These are phyloP conservation scores for Pythium rishiriense DNA, from an alignment of 352 stramenopile species.

Conservation along the genomic window DNA sequence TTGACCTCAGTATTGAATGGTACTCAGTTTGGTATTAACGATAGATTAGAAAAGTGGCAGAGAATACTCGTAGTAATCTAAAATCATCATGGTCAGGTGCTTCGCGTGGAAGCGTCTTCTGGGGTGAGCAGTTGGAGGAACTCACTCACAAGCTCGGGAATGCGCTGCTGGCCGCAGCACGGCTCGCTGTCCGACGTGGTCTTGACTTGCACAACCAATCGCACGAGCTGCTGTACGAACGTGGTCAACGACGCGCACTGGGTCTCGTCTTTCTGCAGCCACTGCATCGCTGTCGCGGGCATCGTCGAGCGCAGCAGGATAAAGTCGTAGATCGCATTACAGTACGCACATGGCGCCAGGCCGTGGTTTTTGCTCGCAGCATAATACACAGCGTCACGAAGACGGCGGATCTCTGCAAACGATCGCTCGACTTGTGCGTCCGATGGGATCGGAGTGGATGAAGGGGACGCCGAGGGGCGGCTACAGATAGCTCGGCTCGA, in stretches of 20 bases:
- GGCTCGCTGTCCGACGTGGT: not conserved
- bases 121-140: constrained; percentile 7
- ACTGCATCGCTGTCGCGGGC: constrained; percentile 4
- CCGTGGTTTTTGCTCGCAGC: constrained; percentile 19
- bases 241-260: constrained; percentile 10
- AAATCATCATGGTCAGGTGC: not conserved
- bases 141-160: constrained; percentile 11
- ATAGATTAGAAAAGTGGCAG: not conserved
- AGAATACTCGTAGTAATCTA: not conserved
- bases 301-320: constrained; percentile 11
- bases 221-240: constrained; percentile 21
- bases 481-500: constrained; percentile 5
- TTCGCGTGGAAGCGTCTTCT: not conserved
- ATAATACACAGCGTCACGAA: constrained; percentile 26
- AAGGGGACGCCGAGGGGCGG: not conserved
- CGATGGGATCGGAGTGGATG: not conserved
- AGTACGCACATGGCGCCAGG: constrained; percentile 17
- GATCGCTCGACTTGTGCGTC: constrained; percentile 5
- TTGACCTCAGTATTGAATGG: too few species aligned
- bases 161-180: constrained; percentile 8
- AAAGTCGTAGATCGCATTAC: constrained; percentile 15
- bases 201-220: constrained; percentile 21
- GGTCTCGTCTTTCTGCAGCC: constrained; percentile 5
- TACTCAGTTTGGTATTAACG: too few species aligned
- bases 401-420: constrained; percentile 13